Percentiles rank a stretch among this genome's conserved stretches.
These are phyloP conservation scores for Rhizopogon vinicolor DNA, from an alignment of 768 basidiomycete genomes.

Conservation along the genomic window DNA sequence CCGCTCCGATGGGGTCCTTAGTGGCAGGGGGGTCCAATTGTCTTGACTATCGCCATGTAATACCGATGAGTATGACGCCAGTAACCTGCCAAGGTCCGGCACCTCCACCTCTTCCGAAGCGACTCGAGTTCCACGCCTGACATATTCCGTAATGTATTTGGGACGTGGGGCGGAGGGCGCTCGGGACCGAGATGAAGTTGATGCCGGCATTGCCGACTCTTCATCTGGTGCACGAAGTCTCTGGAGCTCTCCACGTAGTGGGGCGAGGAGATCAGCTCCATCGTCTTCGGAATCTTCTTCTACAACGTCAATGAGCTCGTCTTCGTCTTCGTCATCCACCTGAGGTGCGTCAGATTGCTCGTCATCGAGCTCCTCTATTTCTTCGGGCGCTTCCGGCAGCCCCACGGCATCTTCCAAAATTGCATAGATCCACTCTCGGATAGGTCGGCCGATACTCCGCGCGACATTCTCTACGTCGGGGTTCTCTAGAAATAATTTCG, in stretches of 20 bases:
- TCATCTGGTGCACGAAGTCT: slow-evolving; percentile 47
- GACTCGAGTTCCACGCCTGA: slow-evolving; percentile 66
- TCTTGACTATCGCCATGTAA: slow-evolving; percentile 19
- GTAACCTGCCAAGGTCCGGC: slow-evolving; percentile 41
- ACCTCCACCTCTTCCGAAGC: slow-evolving; percentile 54
- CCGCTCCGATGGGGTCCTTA: slow-evolving; percentile 46
- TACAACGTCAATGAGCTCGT: slow-evolving; percentile 67
- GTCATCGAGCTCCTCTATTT: slow-evolving; percentile 16
- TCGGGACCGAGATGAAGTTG: slow-evolving; percentile 26
- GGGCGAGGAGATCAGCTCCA: slow-evolving; percentile 56
- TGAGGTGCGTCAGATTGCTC: slow-evolving; percentile 14
- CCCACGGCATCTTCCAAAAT: slow-evolving; percentile 67
- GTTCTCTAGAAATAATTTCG: slow-evolving; percentile 69
- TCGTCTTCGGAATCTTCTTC: slow-evolving; percentile 47
- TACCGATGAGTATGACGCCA: slow-evolving; percentile 29
- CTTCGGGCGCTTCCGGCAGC: slow-evolving; percentile 35
- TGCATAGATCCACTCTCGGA: slow-evolving; percentile 64
- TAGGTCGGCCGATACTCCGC: slow-evolving; percentile 55
- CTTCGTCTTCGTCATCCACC: slow-evolving; percentile 43
- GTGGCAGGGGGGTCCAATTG: slow-evolving; percentile 39
- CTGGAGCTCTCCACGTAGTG: slow-evolving; percentile 62
- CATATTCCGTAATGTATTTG: slow-evolving; percentile 46
- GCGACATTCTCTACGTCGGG: slow-evolving; percentile 70
- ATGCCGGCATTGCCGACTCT: slow-evolving; percentile 21
- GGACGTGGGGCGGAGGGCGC: slow-evolving; percentile 11